Conservation (phyloP, 768 basidiomycete species). For the Kwoniella newhampshirensis region DNA sequence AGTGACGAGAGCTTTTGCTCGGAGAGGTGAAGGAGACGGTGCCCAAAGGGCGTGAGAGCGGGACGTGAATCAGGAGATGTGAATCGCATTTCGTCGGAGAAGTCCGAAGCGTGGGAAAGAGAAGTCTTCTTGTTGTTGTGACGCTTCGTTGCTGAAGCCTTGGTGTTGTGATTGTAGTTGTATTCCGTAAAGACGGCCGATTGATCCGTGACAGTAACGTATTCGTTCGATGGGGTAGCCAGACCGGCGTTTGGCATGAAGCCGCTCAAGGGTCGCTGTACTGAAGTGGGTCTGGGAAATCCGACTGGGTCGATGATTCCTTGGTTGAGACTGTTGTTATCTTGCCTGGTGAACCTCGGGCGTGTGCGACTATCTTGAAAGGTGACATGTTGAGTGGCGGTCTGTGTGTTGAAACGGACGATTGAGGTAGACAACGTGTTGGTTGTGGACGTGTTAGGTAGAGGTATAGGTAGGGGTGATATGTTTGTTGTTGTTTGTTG, state of each 20-base stretch:
- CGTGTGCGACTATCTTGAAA: slow-evolving; percentile 5
- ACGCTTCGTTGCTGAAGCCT: not conserved
- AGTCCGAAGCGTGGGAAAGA: not conserved
- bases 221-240: slow-evolving; percentile 1
- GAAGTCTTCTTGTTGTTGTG: not conserved
- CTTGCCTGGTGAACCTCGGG: slow-evolving; percentile 6
- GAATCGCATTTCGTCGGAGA: slow-evolving; percentile 38
- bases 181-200: not conserved
- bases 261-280: slow-evolving; percentile 6
- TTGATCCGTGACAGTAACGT: not conserved
- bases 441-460: too few relatives aligned
- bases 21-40: slow-evolving; percentile 40
- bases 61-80: slow-evolving; percentile 26
- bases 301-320: slow-evolving; percentile 2
- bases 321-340: not conserved
- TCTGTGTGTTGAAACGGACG: not conserved
- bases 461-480: slow-evolving; percentile 14
- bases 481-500: slow-evolving; percentile 6
- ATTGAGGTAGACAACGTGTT: not conserved
- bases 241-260: not conserved
- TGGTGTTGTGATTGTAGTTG: not conserved
- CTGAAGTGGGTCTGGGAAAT: not conserved
- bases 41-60: slow-evolving; percentile 39
- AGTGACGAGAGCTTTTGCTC: slow-evolving; percentile 38
- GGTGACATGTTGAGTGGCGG: slow-evolving; percentile 9